Evolutionary conservation across 2,329 filamentous ascomycete species (phyloP), one percentile per base, ranked within the genome.

Genomic region (Ascochyta viciae-villosae): DNA sequence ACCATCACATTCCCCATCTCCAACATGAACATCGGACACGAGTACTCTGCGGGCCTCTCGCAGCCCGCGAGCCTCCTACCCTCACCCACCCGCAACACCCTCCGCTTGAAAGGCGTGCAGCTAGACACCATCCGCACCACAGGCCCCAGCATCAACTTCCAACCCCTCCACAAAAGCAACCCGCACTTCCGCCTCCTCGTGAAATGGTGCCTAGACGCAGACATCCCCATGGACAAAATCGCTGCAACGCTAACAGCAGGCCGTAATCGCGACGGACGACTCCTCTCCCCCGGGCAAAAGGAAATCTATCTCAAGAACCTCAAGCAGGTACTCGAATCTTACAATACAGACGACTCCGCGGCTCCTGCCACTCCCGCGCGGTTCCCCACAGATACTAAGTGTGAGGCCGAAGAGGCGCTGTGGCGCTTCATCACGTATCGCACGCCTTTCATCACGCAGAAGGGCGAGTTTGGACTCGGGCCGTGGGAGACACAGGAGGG

Each of bases 401-500:
- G 3, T 9, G 40, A 22, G 12, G 47, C 37, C 12, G 19, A 38
- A 4, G 51, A 57, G 29, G 45, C 54, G 13, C 9, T 65, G 3
- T 61, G 50, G 53, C 43, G 47, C 24, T 60, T 40, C 41, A 27
- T 34, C 6, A 53, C 39, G 4, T 61, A 65, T 31, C 54, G 65
- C 0, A 44, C 57, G 23, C 48, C 52, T 2, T 65, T 65, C 38
- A 27, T 54, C 5, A 65, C 63, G 2, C 8, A 48, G 22, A 12
- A 35, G 1, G 60, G 63, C 2, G 49, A 19, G 9, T 34, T 66
- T 39, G 63, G 62, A 4, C 40, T 65, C 3, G 63, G 63, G 8
- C 57, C 58, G 9, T 39, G 39, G 2, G 43, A 46, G 3, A 19
- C 44, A 13, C 42, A 38, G 24, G 40, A 34, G 16, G 62, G 57